Evolutionary conservation across 2,329 filamentous ascomycete species (phyloP).

Genomic region (Endoconidiophora polonica): DNA sequence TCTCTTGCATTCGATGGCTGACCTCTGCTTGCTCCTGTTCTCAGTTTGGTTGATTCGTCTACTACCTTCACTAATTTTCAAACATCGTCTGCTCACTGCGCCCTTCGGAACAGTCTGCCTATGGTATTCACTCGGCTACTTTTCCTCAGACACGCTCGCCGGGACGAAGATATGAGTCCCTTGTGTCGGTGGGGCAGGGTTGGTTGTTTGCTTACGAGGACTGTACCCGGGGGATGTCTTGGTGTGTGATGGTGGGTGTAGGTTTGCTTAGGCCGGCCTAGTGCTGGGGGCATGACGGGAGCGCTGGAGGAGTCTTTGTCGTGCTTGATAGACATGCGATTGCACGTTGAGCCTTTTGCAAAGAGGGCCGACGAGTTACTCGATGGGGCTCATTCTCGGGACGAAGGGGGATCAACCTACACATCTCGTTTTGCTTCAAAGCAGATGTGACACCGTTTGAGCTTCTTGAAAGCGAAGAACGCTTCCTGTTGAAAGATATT

Average conservation of each 20-base stretch:
- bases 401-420: conserved; percentile 51
- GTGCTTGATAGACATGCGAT: conserved; percentile 97
- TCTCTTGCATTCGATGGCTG: conserved; percentile 19
- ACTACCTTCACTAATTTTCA: neutral
- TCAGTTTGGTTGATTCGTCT: neutral
- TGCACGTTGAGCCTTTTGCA: conserved; percentile 36
- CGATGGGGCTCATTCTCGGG: conserved; percentile 99
- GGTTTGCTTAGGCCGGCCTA: conserved; percentile 16
- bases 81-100: conserved; percentile 15
- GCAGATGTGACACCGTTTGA: neutral
- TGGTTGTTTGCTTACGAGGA: neutral
- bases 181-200: conserved; percentile 18
- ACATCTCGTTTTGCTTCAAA: neutral
- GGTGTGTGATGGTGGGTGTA: conserved; percentile 5
- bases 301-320: conserved; percentile 55
- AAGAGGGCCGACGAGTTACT: conserved; percentile 47
- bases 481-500: neutral
- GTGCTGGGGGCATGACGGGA: conserved; percentile 17
- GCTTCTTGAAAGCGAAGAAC: neutral
- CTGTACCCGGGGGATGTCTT: neutral
- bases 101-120: conserved; percentile 19
- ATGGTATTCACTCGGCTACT: too few relatives aligned
- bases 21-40: conserved; percentile 21
- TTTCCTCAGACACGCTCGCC: conserved; percentile 22
- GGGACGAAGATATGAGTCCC: conserved; percentile 85